Percentiles rank a stretch among this genome's conserved stretches.
Evolutionary conservation across 495 filamentous ascomycete species (phyloP).

Genomic region (Jackrogersella minutella): DNA sequence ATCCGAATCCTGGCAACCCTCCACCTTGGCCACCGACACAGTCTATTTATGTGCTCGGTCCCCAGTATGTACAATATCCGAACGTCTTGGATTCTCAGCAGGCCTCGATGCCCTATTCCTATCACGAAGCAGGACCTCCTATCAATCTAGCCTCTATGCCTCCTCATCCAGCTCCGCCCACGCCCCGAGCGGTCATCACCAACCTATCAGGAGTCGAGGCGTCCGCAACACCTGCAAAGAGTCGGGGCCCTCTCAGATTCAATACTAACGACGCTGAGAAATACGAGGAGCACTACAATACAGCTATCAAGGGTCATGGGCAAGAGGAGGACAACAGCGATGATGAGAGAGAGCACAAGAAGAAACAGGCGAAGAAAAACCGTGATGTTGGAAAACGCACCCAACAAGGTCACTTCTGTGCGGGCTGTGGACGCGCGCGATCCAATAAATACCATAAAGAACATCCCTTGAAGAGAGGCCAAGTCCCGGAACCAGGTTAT

Average conservation of each 20-base stretch:
- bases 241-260: background rate
- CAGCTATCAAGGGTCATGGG: background rate
- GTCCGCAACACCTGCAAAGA: background rate
- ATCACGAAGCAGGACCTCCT: background rate
- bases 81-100: background rate
- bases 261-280: constrained; percentile 20
- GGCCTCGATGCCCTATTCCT: background rate
- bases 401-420: constrained; percentile 35
- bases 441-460: constrained; percentile 29
- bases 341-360: background rate
- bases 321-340: background rate
- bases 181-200: background rate
- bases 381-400: constrained; percentile 25
- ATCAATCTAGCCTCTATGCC: background rate
- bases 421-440: constrained; percentile 35
- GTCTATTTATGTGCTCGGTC: background rate
- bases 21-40: background rate
- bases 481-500: constrained; percentile 34
- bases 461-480: constrained; percentile 36
- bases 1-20: background rate
- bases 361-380: background rate
- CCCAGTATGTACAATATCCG: background rate
- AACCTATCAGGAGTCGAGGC: background rate
- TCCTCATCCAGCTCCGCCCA: background rate
- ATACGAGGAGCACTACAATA: constrained; percentile 29